These are phyloP conservation scores for Nemophila menziesii DNA, from an alignment of 257 asterid species.

Conservation along the genomic window DNA sequence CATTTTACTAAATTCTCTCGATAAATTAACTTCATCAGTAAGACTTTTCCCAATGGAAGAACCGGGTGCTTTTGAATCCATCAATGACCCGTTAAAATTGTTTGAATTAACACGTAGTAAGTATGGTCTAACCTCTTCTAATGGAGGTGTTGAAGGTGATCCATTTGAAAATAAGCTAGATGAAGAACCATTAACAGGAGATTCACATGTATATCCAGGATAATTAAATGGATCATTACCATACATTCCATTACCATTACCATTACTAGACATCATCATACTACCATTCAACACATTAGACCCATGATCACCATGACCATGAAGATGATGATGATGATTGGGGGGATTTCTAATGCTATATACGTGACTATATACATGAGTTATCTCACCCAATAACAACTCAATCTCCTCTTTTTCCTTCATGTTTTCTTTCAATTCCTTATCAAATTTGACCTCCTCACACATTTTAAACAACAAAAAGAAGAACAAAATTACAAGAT, in stretches of 20 bases:
- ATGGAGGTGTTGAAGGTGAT: slow-evolving; percentile 35
- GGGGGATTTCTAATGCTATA: slow-evolving; percentile 24
- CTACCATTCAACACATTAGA: slow-evolving; percentile 17
- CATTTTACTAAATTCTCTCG: slow-evolving; percentile 39
- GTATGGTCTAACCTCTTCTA: slow-evolving; percentile 29
- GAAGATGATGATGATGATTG: slow-evolving; percentile 23
- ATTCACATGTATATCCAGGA: slow-evolving; percentile 27
- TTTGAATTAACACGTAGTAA: slow-evolving; percentile 15
- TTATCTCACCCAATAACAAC: slow-evolving; percentile 75
- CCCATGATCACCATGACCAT: slow-evolving; percentile 14
- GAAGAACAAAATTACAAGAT: slow-evolving; percentile 3
- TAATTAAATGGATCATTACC: slow-evolving; percentile 27
- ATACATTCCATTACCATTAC: slow-evolving; percentile 22
- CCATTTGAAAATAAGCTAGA: slow-evolving; percentile 50
- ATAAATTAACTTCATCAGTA: slow-evolving; percentile 25
- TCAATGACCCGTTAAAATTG: slow-evolving; percentile 16
- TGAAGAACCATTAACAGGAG: slow-evolving; percentile 58
- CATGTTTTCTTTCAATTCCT: slow-evolving; percentile 26
- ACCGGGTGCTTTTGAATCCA: slow-evolving; percentile 19
- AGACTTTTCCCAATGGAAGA: slow-evolving; percentile 8
- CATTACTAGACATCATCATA: slow-evolving; percentile 10
- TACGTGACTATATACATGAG: slow-evolving; percentile 55
- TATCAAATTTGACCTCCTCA: slow-evolving; percentile 20
- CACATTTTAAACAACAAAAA: slow-evolving; percentile 20
- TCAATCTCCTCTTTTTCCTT: slow-evolving; percentile 68